Percentiles rank a stretch among this genome's conserved stretches.
Conservation (phyloP, 192 early-diverging fungal species). For the Umbelopsis sp. region DNA sequence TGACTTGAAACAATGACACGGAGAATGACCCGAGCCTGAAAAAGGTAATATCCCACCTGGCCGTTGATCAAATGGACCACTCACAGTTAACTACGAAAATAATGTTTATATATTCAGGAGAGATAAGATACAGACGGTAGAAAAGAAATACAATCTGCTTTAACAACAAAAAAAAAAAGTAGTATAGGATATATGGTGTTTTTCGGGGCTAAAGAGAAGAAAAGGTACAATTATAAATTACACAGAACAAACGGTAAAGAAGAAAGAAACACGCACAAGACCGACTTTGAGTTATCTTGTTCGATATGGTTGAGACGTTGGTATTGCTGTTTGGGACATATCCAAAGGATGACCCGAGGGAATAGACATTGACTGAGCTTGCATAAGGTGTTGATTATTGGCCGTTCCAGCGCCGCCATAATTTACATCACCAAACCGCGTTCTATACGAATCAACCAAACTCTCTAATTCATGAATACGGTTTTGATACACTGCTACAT, state of each 20-base stretch:
- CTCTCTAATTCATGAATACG: constrained; percentile 40
- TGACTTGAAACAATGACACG: constrained; percentile 14
- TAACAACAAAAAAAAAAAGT: background rate
- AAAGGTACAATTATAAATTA: background rate
- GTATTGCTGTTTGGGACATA: constrained; percentile 19
- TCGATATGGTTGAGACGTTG: constrained; percentile 2
- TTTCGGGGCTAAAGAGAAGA: background rate
- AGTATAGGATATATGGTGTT: background rate
- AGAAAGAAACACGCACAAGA: background rate
- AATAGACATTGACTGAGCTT: constrained; percentile 1
- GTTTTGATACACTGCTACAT: constrained; percentile 28
- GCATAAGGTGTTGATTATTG: constrained; percentile 6
- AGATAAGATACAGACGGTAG: background rate
- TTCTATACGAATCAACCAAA: constrained; percentile 29
- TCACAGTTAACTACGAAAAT: no score
- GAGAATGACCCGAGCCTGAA: background rate
- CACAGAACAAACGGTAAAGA: background rate
- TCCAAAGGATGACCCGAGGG: constrained; percentile 28
- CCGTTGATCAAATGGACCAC: no score
- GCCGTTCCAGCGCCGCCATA: background rate
- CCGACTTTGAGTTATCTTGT: background rate
- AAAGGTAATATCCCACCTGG: constrained; percentile 10
- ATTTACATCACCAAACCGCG: background rate
- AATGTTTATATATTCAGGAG: background rate
- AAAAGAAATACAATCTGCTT: background rate